A percentile compares a stretch with the other conserved stretches of the same genome.
Evolutionary conservation across 2,329 filamentous ascomycete species (phyloP).

Genomic region (Fusarium piperis): DNA sequence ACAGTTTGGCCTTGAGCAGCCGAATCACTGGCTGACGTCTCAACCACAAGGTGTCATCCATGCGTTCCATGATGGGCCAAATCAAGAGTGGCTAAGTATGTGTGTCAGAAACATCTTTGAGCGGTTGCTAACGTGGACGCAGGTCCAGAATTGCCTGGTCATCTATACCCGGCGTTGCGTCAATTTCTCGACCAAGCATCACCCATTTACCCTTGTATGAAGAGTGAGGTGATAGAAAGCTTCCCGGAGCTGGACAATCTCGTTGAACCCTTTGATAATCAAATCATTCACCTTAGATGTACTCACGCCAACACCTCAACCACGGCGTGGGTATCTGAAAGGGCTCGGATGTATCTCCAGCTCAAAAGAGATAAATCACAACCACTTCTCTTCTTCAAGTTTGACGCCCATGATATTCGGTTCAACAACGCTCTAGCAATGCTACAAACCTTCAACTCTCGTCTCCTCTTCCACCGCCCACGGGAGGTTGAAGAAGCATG

Average conservation of each 20-base stretch:
- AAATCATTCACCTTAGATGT: not conserved
- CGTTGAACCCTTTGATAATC: not conserved
- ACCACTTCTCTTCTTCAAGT: not conserved
- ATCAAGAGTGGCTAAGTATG: constrained; percentile 7
- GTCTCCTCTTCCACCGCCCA: not conserved
- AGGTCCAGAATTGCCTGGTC: not conserved
- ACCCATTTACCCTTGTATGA: not conserved
- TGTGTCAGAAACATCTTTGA: not conserved
- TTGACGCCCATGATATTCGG: not conserved
- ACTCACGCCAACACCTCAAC: not conserved
- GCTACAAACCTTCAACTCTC: not conserved
- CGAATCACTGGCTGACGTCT: not conserved
- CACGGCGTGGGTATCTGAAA: not conserved
- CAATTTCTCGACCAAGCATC: not conserved
- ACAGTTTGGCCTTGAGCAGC: not conserved
- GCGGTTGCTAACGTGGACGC: not conserved
- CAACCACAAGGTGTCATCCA: not conserved
- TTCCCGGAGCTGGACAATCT: not conserved
- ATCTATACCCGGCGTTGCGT: too few relatives aligned
- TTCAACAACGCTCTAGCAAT: not conserved
- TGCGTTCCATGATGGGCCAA: not conserved
- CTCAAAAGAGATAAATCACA: not conserved
- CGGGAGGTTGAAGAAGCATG: not conserved
- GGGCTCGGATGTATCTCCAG: not conserved
- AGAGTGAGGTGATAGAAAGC: not conserved